Base-by-base conservation (phyloP, 139 green algal genomes). In the Chlorokybus atmophyticus region DNA sequence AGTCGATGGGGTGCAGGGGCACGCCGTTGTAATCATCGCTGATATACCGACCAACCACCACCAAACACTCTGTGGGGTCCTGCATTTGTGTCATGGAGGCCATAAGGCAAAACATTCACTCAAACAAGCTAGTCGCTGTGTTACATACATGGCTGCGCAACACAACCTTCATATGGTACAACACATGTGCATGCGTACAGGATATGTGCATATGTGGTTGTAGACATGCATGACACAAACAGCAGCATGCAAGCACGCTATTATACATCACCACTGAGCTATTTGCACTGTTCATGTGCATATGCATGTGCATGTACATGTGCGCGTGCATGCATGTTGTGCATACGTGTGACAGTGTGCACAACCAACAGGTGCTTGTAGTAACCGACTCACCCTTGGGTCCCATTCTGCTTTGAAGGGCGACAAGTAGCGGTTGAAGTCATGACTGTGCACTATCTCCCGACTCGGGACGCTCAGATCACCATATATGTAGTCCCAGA, bases 351-450 rank as follows among this genome's bases (percentile, higher is more conserved):
- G n/a, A n/a, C n/a, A n/a, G n/a, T n/a, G n/a, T n/a, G n/a, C n/a
- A n/a, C n/a, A n/a, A n/a, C n/a, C n/a, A n/a, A n/a, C n/a, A n/a
- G n/a, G n/a, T n/a, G n/a, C n/a, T n/a, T n/a, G n/a, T n/a, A n/a
- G n/a, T n/a, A n/a, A n/a, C n/a, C n/a, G n/a, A n/a, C 21, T 4
- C 17, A 70, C 62, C 41, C 32, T 83, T 35, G 75, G 72, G 57
- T 92, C 82, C 82, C 83, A 94, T 71, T 93, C 83, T 0, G 83
- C 86, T 23, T 78, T 71, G 73, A 94, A 94, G 40, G 78, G 68
- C 0, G 84, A 87, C 5, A 93, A 60, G 74, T 93, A 84, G 47
- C 86, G 70, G 67, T 94, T 95, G 79, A 93, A 95, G 71, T 93
- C 87, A 60, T 94, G 82, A 24, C 49, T 77, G 76, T 95, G 87